phyloP scores from a whole-genome alignment of 352 stramenopile genomes.

The Lagenidium sp. region DNA sequence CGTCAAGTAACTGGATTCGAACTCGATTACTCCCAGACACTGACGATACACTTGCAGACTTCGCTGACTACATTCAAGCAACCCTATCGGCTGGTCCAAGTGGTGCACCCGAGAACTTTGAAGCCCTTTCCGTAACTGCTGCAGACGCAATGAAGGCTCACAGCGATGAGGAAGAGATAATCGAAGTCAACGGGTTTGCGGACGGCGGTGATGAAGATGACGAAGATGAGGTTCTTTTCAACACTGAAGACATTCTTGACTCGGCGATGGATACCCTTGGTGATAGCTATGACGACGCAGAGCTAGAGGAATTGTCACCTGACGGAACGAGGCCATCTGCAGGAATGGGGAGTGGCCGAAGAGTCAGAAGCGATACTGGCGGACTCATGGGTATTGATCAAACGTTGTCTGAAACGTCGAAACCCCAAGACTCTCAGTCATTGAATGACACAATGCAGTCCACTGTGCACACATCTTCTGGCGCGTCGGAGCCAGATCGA shows the following conservation, averaged over 20 bases:
- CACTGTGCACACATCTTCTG: conserved; percentile 7
- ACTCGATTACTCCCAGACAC: conserved; percentile 75
- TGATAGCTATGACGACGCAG: conserved; percentile 9
- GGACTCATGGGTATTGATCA: conserved; percentile 11
- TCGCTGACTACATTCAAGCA: conserved; percentile 28
- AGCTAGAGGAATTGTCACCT: not conserved
- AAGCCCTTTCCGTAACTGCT: no score
- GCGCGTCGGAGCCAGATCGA: conserved; percentile 1
- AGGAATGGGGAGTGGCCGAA: not conserved
- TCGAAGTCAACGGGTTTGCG: no score
- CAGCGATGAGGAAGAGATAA: no score
- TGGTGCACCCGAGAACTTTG: no score
- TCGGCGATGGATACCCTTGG: conserved; percentile 16
- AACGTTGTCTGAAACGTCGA: no score
- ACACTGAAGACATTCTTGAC: conserved; percentile 9
- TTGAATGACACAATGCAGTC: no score
- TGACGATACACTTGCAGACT: conserved; percentile 50
- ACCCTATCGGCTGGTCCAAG: not conserved
- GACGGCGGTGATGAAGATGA: conserved; percentile 18
- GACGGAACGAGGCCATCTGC: conserved; percentile 1
- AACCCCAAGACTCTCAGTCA: no score
- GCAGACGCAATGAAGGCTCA: no score
- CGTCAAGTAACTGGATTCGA: conserved; percentile 83
- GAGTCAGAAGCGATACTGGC: conserved; percentile 9
- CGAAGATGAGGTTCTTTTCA: conserved; percentile 39